Base-by-base conservation (phyloP, 2,329 filamentous ascomycete genomes). In the Cytospora schulzeri region DNA sequence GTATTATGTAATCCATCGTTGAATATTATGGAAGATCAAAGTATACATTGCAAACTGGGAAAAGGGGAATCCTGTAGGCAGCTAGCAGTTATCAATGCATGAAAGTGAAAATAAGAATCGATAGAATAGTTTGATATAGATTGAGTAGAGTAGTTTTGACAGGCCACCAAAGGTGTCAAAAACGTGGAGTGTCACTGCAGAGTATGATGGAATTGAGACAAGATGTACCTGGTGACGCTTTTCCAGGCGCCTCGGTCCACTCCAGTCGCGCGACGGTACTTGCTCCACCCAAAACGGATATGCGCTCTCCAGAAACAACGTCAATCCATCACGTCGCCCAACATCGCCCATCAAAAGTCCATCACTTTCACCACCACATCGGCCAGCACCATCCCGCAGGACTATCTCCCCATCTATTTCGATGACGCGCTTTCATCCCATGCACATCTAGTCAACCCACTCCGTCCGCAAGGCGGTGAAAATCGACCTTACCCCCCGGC, bases 251-350 rank as follows among this genome's bases (percentile, higher is more conserved):
- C 60, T 41, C 48, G 52, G 45, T 14, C 45, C 45, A 48, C 41
- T 56, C 60, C 28, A 19, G 60, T 62, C 60, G 60, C 60, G 60
- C 60, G 60, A 62, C 60, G 60, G 60, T 62, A 56, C 60, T 51
- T 56, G 60, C 60, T 62, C 60, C 60, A 62, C 60, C 52, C 52
- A 62, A 62, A 62, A 62, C 60, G 60, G 60, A 52, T 54, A 62
- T 62, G 60, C 52, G 60, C 52, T 62, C 60, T 62, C 77, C 75
- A 76, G 80, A 79, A 78, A 81, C 76, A 82, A 86, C 83, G 79
- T 86, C 83, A 85, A 78, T 80, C 79, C 81, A 75, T 77, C 78
- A 77, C 77, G 77, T 82, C 78, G 78, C 77, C 76, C 80, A 83
- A 31, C 60, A 83, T 80, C 75, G 72, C 74, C 73, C 75, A 74